Evolutionary conservation across 352 stramenopile species (phyloP).

Genomic region (Globisporangium uncinulatum): DNA sequence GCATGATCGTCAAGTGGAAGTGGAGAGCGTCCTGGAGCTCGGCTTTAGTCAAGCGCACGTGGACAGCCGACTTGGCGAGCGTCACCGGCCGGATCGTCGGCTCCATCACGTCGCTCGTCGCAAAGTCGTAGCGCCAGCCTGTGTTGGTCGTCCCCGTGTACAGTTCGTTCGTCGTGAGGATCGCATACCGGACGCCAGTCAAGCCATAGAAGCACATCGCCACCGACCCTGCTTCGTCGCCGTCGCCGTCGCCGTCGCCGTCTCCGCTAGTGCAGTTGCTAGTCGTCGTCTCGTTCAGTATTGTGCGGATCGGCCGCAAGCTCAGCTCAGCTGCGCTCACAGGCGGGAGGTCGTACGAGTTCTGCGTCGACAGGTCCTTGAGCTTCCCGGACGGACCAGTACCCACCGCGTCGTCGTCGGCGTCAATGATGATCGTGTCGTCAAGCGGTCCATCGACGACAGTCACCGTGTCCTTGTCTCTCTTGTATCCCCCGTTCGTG

Average conservation of each 20-base stretch:
- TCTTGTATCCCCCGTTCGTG: constrained; percentile 10
- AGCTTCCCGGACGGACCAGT: constrained; percentile 18
- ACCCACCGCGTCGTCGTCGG: constrained; percentile 7
- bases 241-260: too few species aligned
- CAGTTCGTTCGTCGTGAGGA: constrained; percentile 67
- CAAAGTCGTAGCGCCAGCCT: constrained; percentile 79
- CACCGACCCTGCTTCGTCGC: constrained; percentile 14
- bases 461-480: neutral
- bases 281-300: constrained; percentile 17
- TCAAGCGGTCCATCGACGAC: constrained; percentile 7
- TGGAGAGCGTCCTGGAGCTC: constrained; percentile 58
- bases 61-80: constrained; percentile 38
- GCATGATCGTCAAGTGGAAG: constrained; percentile 79
- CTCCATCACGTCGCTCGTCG: constrained; percentile 69
- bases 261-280: constrained; percentile 5
- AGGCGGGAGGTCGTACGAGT: constrained; percentile 78
- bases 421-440: constrained; percentile 28
- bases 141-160: constrained; percentile 81
- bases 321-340: constrained; percentile 71
- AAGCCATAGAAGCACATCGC: constrained; percentile 82
- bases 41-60: constrained; percentile 40
- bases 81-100: constrained; percentile 53
- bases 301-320: constrained; percentile 54
- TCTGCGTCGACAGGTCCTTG: constrained; percentile 72
- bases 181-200: constrained; percentile 55